Evolutionary conservation across 2,329 filamentous ascomycete genomes (phyloP).

Genomic region (Penicillium sp.): DNA sequence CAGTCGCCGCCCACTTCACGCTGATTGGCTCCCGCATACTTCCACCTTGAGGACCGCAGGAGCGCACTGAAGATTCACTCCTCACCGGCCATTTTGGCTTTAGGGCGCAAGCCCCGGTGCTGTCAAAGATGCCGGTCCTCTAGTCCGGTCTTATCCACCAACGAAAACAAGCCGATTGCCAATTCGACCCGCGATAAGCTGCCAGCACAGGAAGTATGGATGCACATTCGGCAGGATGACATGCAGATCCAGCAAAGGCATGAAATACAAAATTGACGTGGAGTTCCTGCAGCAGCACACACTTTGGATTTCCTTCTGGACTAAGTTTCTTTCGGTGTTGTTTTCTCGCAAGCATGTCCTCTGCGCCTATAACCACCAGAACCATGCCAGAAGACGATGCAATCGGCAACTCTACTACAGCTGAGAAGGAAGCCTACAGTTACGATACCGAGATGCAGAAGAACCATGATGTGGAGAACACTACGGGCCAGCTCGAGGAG

Average conservation of each 20-base stretch:
- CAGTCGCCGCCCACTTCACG: too few relatives aligned
- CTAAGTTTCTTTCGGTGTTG: too few relatives aligned
- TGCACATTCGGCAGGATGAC: too few relatives aligned
- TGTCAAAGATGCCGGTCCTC: constrained; percentile 1
- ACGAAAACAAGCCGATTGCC: constrained; percentile 2
- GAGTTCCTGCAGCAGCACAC: too few relatives aligned
- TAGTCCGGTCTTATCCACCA: constrained; percentile 10
- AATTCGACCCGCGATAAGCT: constrained; percentile 4
- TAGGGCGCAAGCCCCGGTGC: neutral
- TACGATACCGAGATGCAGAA: constrained; percentile 12
- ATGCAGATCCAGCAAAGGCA: too few relatives aligned
- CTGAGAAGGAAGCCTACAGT: constrained; percentile 7
- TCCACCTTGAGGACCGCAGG: neutral
- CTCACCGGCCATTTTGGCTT: neutral
- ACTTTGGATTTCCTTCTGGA: too few relatives aligned
- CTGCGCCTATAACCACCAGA: neutral
- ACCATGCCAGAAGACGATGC: constrained; percentile 2
- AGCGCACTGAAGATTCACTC: neutral
- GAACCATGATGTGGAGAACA: constrained; percentile 19
- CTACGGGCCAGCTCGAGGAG: constrained; percentile 22
- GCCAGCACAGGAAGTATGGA: too few relatives aligned
- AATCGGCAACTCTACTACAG: constrained; percentile 2
- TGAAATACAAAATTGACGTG: too few relatives aligned
- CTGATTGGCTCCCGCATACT: neutral
- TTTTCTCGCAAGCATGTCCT: too few relatives aligned